phyloP scores from a whole-genome alignment of 192 early-diverging fungal genomes.

The Linnemannia hyalina region DNA sequence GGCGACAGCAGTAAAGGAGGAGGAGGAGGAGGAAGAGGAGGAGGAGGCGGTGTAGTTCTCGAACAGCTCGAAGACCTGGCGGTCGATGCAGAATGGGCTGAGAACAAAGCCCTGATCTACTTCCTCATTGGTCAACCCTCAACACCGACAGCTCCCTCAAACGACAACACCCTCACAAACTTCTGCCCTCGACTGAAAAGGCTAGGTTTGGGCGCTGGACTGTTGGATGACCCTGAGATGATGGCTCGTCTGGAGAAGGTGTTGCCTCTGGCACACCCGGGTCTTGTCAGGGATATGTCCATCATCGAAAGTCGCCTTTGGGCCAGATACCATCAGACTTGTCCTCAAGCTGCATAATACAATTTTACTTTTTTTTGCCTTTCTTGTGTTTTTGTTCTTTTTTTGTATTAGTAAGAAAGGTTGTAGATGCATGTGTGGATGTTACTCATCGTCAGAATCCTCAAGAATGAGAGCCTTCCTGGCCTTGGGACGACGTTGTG shows the following conservation, averaged over 20 bases:
- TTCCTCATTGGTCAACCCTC: constrained; percentile 2
- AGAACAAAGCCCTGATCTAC: constrained; percentile 16
- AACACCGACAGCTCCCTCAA: background rate
- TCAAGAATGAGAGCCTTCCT: constrained; percentile 29
- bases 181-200: constrained; percentile 7
- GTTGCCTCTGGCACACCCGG: background rate
- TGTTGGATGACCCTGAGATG: background rate
- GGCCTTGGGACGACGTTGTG: constrained; percentile 12
- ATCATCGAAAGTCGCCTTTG: background rate
- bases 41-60: background rate
- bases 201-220: background rate
- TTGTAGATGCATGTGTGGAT: background rate
- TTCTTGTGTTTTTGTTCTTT: background rate
- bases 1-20: background rate
- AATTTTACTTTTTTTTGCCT: background rate
- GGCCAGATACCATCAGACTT: background rate
- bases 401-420: background rate
- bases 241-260: background rate
- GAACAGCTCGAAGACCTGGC: constrained; percentile 11
- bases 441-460: constrained; percentile 43
- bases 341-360: background rate
- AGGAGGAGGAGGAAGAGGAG: background rate
- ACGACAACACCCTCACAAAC: background rate
- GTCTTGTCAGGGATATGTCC: background rate
- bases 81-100: constrained; percentile 19